Evolutionary conservation across 2,329 filamentous ascomycete species (phyloP), one percentile per base, ranked within the genome.

Genomic region (Colletotrichum tropicicola): DNA sequence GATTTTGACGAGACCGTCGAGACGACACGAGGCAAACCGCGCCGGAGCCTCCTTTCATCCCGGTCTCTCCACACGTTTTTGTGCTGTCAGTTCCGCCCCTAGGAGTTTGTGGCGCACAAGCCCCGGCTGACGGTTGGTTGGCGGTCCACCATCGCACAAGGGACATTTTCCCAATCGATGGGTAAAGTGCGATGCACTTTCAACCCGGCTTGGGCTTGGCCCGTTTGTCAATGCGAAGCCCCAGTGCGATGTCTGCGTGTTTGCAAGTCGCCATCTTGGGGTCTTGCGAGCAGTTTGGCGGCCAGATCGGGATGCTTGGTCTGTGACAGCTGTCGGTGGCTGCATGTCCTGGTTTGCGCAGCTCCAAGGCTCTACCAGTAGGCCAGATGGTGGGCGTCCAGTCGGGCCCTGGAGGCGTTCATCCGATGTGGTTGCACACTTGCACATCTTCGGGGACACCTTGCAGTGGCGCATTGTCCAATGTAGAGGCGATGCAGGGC

Each of bases 51-150:
- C 47, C 45, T 59, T 45, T 59, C 45, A 64, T 64, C 47, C 60
- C 49, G 32, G 48, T 30, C 61, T 35, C 61, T 61, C 49, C 47
- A 61, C 61, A 44, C 49, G 32, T 44, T 55, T 61, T 51, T 55
- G 48, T 55, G 27, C 44, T 61, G 19, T 59, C 47, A 53, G 27
- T 39, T 64, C 56, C 41, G 47, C 28, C 43, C 48, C 19, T 45
- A 30, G 35, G 21, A 45, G 48, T 23, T 43, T 25, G 56, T 55
- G 54, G 60, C 39, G 61, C 48, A 19, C 15, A 23, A 49, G 39
- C 15, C 27, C 19, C 28, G 23, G 44, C 19, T 43, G 49, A 28
- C 57, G 49, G 49, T 55, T 49, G 21, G 43, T 23, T 25, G 41
- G 25, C n/a, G 6, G 30, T 48, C 27, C 4, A 28, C 32, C 27